A percentile compares a stretch with the other conserved stretches of the same genome.
Conservation (phyloP, 1,284 basidiomycete genomes). For the Porogramme epimiltina region DNA sequence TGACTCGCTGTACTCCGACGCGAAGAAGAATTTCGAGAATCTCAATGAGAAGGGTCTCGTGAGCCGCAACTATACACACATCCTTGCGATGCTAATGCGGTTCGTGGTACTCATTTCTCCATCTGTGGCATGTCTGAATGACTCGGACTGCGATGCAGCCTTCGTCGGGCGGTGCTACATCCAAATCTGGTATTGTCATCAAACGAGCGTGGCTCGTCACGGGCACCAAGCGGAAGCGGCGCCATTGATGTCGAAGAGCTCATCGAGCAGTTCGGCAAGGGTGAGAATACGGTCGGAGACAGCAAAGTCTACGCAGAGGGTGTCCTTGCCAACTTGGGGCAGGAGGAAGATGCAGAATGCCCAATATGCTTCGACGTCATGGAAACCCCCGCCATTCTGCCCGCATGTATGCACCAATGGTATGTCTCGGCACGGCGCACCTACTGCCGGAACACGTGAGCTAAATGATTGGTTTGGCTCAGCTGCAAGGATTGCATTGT, state of each 20-base stretch:
- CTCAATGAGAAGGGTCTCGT: conserved; percentile 77
- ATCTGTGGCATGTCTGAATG: conserved; percentile 20
- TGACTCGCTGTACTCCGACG: conserved; percentile 70
- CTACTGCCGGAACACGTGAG: too few species aligned
- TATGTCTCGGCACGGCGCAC: conserved; percentile 32
- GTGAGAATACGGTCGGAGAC: conserved; percentile 31
- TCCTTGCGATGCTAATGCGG: conserved; percentile 91
- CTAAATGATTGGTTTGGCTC: not conserved
- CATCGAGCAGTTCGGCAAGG: conserved; percentile 61
- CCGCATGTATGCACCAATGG: conserved; percentile 80
- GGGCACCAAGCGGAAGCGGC: conserved; percentile 38
- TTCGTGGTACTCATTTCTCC: conserved; percentile 29
- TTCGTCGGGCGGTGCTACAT: conserved; percentile 87
- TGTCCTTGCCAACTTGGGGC: conserved; percentile 63
- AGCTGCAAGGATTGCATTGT: conserved; percentile 87
- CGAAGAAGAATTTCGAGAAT: conserved; percentile 74
- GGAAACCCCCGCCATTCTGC: conserved; percentile 72
- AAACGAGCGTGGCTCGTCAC: conserved; percentile 5
- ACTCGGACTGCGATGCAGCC: conserved; percentile 41
- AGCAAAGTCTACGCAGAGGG: conserved; percentile 61
- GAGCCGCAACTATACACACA: conserved; percentile 86
- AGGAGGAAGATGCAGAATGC: conserved; percentile 63
- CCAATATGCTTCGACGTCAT: conserved; percentile 81
- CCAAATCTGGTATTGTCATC: conserved; percentile 70
- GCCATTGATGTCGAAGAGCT: conserved; percentile 62